Percentiles rank a stretch among this genome's conserved stretches.
Conservation (phyloP, 2,329 filamentous ascomycete species). For the Ophiostoma quercus region DNA sequence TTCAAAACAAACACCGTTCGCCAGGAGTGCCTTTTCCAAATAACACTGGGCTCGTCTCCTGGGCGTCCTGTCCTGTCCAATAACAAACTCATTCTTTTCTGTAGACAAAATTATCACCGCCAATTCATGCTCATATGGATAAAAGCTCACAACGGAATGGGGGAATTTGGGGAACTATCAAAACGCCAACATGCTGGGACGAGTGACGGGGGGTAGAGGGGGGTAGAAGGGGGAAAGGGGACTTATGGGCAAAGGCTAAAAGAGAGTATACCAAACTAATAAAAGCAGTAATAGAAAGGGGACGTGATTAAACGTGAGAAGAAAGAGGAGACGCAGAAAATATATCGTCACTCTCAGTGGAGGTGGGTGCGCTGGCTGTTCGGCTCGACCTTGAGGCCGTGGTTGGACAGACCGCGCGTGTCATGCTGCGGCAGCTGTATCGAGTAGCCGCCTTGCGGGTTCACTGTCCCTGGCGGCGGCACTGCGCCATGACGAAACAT, state of each 20-base stretch:
- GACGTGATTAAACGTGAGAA: neutral
- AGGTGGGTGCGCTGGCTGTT: constrained; percentile 21
- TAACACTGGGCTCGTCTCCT: neutral
- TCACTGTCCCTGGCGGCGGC: constrained; percentile 24
- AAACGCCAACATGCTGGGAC: constrained; percentile 2
- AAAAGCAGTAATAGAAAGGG: neutral
- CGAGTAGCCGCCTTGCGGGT: constrained; percentile 27
- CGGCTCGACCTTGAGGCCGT: constrained; percentile 27
- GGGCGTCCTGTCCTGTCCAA: neutral
- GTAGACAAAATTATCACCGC: neutral
- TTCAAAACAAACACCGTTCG: constrained; percentile 12
- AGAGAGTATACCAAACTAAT: neutral
- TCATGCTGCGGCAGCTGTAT: constrained; percentile 28
- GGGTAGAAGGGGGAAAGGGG: neutral
- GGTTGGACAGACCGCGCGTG: constrained; percentile 14
- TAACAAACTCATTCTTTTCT: neutral
- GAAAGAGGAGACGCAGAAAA: neutral
- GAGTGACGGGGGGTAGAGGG: neutral
- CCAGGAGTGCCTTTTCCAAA: neutral
- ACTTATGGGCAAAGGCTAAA: neutral
- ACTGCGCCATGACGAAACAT: constrained; percentile 31
- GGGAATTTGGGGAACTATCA: neutral
- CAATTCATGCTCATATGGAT: neutral
- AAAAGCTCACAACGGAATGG: neutral
- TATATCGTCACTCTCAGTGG: neutral